Evolutionary conservation across 2,329 filamentous ascomycete genomes (phyloP).

Genomic region (Cladophialophora bantiana): DNA sequence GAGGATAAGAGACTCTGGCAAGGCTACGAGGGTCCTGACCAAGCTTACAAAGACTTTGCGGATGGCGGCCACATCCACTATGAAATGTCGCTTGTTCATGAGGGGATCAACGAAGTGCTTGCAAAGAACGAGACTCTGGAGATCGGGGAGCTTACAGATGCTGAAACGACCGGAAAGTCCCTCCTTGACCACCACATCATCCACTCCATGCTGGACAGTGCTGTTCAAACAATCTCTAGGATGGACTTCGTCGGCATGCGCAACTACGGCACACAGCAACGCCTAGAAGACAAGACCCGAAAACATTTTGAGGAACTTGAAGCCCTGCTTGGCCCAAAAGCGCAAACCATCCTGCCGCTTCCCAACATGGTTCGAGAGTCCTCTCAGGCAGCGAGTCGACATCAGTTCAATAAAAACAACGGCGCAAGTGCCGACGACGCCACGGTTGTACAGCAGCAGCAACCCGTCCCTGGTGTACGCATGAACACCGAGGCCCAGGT

Average conservation of each 20-base stretch:
- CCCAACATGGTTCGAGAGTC: not conserved
- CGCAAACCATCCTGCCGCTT: constrained; percentile 12
- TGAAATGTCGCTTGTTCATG: constrained; percentile 49
- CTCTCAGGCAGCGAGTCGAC: not conserved
- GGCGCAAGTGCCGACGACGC: constrained; percentile 12
- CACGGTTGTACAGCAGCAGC: not conserved
- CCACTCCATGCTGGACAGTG: constrained; percentile 44
- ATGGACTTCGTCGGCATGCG: constrained; percentile 48
- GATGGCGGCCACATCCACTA: constrained; percentile 48
- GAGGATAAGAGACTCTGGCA: constrained; percentile 42
- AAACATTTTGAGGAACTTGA: constrained; percentile 17
- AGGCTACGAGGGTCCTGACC: constrained; percentile 43
- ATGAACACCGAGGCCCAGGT: constrained; percentile 33
- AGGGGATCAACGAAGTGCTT: constrained; percentile 46
- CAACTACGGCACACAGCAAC: constrained; percentile 37
- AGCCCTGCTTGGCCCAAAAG: constrained; percentile 15
- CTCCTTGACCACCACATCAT: constrained; percentile 36
- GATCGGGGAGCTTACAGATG: constrained; percentile 45
- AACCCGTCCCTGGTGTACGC: constrained; percentile 33
- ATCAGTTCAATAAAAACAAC: not conserved
- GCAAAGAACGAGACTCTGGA: constrained; percentile 45
- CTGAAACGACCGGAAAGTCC: constrained; percentile 45
- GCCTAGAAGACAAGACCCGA: constrained; percentile 18
- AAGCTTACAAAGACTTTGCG: constrained; percentile 41
- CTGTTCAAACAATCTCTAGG: constrained; percentile 46